phyloP scores from a whole-genome alignment of 2,329 filamentous ascomycete genomes.

The Aspergillus flavus region DNA sequence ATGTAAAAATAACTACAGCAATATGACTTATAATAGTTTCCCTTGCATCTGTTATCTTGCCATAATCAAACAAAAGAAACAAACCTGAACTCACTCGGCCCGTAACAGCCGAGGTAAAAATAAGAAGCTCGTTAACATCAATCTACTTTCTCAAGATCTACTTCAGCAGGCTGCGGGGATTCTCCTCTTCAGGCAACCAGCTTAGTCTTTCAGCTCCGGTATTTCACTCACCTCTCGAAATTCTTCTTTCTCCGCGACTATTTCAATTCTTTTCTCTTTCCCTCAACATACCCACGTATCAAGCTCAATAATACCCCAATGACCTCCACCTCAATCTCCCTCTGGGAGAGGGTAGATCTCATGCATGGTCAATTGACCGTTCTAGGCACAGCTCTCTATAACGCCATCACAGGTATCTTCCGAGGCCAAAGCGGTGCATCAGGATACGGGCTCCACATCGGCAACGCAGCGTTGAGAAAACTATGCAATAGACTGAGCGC shows the following conservation, averaged over 20 bases:
- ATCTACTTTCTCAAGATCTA: neutral
- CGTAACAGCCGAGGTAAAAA: constrained; percentile 3
- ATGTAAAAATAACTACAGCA: neutral
- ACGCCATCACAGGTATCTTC: constrained; percentile 40
- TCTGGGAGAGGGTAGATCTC: constrained; percentile 39
- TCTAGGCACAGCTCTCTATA: constrained; percentile 29
- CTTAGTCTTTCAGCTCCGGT: neutral
- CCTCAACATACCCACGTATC: neutral
- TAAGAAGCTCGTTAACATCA: neutral
- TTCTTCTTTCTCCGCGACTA: neutral
- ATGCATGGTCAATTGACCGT: constrained; percentile 30
- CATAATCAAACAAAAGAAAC: neutral
- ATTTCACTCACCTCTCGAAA: neutral
- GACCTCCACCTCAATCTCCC: constrained; percentile 27
- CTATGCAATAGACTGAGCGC: constrained; percentile 25
- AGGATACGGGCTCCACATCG: constrained; percentile 39
- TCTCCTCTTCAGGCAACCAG: too few species aligned
- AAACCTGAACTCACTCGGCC: neutral
- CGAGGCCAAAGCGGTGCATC: constrained; percentile 41
- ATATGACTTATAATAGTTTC: neutral
- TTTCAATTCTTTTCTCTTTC: neutral
- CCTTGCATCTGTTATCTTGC: neutral
- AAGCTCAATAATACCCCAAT: constrained; percentile 9
- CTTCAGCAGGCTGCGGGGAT: constrained; percentile 6
- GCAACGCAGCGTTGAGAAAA: constrained; percentile 33